Evolutionary conservation across 163 green algal species (phyloP), one percentile per base, ranked within the genome.

Genomic region (Scenedesmus sp.): DNA sequence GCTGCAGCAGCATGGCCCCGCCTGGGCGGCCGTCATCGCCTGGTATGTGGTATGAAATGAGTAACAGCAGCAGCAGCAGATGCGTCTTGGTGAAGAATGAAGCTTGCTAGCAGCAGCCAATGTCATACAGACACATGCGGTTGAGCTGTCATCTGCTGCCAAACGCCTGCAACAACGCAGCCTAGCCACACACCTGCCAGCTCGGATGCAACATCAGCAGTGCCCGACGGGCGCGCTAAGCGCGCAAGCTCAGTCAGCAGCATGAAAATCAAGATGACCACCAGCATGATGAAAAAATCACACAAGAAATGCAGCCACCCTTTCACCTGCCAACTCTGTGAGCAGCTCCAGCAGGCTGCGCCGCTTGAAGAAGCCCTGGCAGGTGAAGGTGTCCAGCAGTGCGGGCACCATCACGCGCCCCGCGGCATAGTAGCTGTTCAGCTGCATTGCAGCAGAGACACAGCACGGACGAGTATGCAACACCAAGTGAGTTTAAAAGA

Each of bases 401-500:
- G 97, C 97, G 0, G 97, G 97, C 86, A 99, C 97, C 15, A 96
- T 96, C 15, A 98, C 96, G 2, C 97, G 93, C 3, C 97, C 97
- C 6, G 96, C 96, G 62, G 93, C 95, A 93, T 97, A 99, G 95
- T 98, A 99, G 34, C 96, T 95, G 92, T 99, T 99, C 93, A 96
- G 94, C 94, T 96, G 94, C 57, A 60, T 94, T 96, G 94, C 57
- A 85, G 8, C 4, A n/a, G 76, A 20, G 3, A 13, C 12, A 52
- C 70, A 52, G 70, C 67, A 79, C 34, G 34, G 34, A 46, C 34
- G 18, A 26, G 26, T 34, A 26, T 1, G 66, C 66, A 13, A 4
- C 26, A 20, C 23, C 76, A 56, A 20, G 12, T 8, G 74, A 46
- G 34, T 46, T 46, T 46, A 46, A 26, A 6, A 54, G 70, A 81